Evolutionary conservation across 208 protist species (phyloP).

Genomic region (Crithidia bombi): DNA sequence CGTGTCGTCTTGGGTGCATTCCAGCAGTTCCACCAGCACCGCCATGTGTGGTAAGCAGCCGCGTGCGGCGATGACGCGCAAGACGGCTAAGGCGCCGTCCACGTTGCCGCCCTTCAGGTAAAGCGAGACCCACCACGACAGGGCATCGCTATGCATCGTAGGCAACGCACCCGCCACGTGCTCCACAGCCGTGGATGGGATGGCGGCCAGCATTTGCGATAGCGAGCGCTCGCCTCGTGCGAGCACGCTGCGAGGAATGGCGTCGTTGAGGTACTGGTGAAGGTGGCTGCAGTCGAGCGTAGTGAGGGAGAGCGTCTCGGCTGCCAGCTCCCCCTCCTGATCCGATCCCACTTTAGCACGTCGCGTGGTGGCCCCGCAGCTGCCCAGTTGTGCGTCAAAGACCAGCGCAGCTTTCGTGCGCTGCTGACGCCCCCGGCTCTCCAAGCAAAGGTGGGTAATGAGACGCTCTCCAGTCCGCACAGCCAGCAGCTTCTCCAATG

Average conservation of each 20-base stretch:
- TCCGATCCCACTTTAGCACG: neutral
- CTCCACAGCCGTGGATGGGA: constrained; percentile 19
- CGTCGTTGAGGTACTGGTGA: constrained; percentile 21
- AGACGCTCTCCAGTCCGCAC: constrained; percentile 18
- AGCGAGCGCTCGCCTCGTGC: constrained; percentile 25
- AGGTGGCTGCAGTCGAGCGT: constrained; percentile 10
- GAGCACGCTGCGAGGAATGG: constrained; percentile 15
- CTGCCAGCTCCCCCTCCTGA: neutral
- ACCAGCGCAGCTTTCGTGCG: constrained; percentile 5
- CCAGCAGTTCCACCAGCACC: constrained; percentile 58
- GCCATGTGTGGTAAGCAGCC: constrained; percentile 57
- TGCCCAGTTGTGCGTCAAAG: constrained; percentile 18
- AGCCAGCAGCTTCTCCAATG: constrained; percentile 13
- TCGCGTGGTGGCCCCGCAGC: neutral
- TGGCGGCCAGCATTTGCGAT: constrained; percentile 17
- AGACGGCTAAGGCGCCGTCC: constrained; percentile 28
- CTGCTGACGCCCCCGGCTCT: neutral
- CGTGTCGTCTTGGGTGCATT: constrained; percentile 25
- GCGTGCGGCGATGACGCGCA: constrained; percentile 28
- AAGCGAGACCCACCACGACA: constrained; percentile 39
- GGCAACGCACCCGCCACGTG: constrained; percentile 18
- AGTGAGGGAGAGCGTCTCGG: constrained; percentile 8
- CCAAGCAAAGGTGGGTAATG: constrained; percentile 31
- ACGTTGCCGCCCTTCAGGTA: constrained; percentile 24
- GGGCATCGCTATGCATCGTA: constrained; percentile 17